Evolutionary conservation across 129 eudicot species (phyloP).

Genomic region (Arctium lappa): DNA sequence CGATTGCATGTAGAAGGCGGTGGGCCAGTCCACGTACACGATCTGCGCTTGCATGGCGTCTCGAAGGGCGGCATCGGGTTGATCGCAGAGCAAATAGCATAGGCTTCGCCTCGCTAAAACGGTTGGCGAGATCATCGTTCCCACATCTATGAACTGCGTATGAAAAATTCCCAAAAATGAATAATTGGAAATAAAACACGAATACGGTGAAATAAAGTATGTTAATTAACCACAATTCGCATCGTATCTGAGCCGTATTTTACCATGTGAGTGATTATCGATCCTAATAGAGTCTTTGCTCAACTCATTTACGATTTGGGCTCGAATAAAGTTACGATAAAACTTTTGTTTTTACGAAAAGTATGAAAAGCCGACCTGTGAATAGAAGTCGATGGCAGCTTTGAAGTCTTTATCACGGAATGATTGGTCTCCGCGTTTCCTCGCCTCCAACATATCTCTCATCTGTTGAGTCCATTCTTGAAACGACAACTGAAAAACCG

Average conservation of each 20-base stretch:
- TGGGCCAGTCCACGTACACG: conserved; percentile 81
- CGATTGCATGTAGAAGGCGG: conserved; percentile 84
- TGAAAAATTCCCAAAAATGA: neutral
- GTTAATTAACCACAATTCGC: neutral
- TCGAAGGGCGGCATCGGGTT: conserved; percentile 83
- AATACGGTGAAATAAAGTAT: neutral
- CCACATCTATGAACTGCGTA: conserved; percentile 68
- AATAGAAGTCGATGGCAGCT: conserved; percentile 67
- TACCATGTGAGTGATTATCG: neutral
- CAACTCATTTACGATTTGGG: neutral
- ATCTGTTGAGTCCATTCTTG: conserved; percentile 93
- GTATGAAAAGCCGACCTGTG: conserved; percentile 48
- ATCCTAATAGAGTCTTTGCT: neutral
- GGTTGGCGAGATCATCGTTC: conserved; percentile 81
- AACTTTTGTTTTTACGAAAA: neutral
- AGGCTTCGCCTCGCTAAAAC: conserved; percentile 72
- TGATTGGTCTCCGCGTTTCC: conserved; percentile 75
- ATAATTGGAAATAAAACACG: neutral
- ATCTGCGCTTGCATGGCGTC: conserved; percentile 94
- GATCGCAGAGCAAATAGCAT: conserved; percentile 68
- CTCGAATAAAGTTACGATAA: neutral
- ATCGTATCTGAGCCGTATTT: neutral
- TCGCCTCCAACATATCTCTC: conserved; percentile 83
- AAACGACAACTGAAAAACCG: conserved; percentile 57
- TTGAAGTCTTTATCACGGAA: conserved; percentile 79